These are phyloP conservation scores for Aspergillus affinis DNA, from an alignment of 495 filamentous ascomycete genomes.

Conservation along the genomic window DNA sequence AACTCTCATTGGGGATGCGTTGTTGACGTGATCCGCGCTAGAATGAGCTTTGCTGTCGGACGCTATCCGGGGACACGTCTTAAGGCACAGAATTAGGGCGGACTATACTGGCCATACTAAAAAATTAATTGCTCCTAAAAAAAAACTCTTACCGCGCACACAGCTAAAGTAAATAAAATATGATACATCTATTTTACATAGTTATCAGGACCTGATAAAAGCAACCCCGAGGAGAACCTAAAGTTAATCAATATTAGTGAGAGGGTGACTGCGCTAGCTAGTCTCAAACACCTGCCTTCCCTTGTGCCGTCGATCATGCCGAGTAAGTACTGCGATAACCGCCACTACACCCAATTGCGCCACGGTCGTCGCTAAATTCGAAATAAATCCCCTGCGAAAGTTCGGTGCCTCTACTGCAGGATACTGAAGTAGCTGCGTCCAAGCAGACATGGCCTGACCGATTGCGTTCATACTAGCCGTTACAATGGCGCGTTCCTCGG, in stretches of 20 bases:
- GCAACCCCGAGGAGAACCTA: too few species aligned
- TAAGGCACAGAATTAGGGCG: too few species aligned
- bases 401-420: conserved; percentile 28
- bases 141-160: too few species aligned
- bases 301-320: neutral
- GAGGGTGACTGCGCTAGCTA: neutral
- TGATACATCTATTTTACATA: too few species aligned
- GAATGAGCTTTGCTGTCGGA: conserved; percentile 6
- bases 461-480: conserved; percentile 39
- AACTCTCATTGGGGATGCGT: neutral
- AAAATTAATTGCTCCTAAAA: too few species aligned
- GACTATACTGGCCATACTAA: too few species aligned
- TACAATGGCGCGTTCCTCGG: conserved; percentile 36
- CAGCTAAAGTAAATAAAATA: too few species aligned
- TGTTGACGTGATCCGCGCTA: conserved; percentile 9
- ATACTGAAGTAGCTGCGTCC: conserved; percentile 34
- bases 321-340: neutral
- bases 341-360: neutral
- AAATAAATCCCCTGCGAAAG: conserved; percentile 28
- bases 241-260: too few species aligned
- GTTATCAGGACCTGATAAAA: too few species aligned
- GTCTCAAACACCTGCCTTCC: neutral
- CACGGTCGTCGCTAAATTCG: conserved; percentile 9
- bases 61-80: neutral
- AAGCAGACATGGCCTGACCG: conserved; percentile 35